Evolutionary conservation across 2,329 filamentous ascomycete genomes (phyloP), one percentile per base, ranked within the genome.

Genomic region (Xylaria sp.): DNA sequence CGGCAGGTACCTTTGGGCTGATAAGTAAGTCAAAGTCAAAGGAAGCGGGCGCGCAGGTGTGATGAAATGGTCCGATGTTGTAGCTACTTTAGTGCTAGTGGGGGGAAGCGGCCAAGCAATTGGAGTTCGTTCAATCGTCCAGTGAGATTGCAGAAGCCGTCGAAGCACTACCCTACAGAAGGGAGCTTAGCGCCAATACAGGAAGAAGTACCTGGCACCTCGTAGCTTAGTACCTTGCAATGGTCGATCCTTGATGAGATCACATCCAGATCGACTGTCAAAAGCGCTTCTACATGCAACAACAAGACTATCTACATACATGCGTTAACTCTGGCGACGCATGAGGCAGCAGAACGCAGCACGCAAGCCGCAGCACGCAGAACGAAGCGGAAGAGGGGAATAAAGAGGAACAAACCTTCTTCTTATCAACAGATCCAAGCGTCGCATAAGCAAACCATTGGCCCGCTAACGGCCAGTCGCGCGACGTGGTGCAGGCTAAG

Each of bases 51-150:
- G 60, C 37, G 51, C 41, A 56, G 15, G 56, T 58, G 56, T 58
- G 56, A 46, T 58, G 39, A 50, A 69, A 62, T 69, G 57, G 66
- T 32, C 48, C 63, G 67, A 69, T 69, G 44, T 34, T 66, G 23
- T 46, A 58, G 46, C 54, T 62, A 52, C 63, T 69, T 61, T 67
- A 50, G 58, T 63, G 55, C 41, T 60, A 46, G 58, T 62, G 66
- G 67, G 41, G 61, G 23, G 6, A n/a, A 18, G 34, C 59, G 25
- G 48, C 59, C 59, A 63, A 63, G 63, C 50, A 58, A 20, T 62
- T 60, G 34, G 66, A 46, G 66, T 63, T 68, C 66, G 56, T 56
- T 46, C 9, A 23, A 61, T 50, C 23, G 41, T 39, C 66, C 60
- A 68, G 50, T 65, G 28, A 60, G 46, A 59, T 13, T 7, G 39